Conservation (phyloP, 768 basidiomycete species). For the Cystobasidiopsis lactophilus region DNA sequence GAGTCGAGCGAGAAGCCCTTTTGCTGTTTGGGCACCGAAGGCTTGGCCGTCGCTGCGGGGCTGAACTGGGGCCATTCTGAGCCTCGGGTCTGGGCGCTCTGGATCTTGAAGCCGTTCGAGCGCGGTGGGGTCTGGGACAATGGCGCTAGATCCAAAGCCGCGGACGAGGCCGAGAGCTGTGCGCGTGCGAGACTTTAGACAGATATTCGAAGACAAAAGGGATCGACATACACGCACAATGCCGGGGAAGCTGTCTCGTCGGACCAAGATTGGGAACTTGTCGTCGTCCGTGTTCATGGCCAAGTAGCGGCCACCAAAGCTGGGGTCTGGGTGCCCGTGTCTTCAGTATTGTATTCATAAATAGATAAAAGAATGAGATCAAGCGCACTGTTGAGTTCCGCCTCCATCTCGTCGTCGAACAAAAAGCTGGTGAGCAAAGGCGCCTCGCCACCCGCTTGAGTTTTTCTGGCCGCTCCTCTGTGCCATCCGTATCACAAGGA, state of each 20-base stretch:
- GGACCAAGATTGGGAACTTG: slow-evolving; percentile 38
- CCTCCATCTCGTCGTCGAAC: slow-evolving; percentile 77
- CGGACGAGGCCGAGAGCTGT: slow-evolving; percentile 66
- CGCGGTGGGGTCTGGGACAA: slow-evolving; percentile 54
- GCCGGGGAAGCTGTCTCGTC: slow-evolving; percentile 36
- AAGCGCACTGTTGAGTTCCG: slow-evolving; percentile 52
- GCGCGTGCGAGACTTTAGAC: no score
- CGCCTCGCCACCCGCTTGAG: slow-evolving; percentile 4
- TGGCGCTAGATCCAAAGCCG: slow-evolving; percentile 78
- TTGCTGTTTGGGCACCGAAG: no score
- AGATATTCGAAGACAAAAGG: neutral
- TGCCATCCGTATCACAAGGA: no score
- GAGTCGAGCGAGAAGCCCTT: no score
- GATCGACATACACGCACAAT: slow-evolving; percentile 26
- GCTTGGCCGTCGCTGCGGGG: slow-evolving; percentile 21
- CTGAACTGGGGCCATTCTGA: slow-evolving; percentile 91
- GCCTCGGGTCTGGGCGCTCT: slow-evolving; percentile 19
- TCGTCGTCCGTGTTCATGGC: slow-evolving; percentile 42
- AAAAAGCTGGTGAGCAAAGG: slow-evolving; percentile 33
- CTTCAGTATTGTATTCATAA: no score
- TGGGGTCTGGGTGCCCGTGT: slow-evolving; percentile 47
- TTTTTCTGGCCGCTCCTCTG: neutral
- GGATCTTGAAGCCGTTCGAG: slow-evolving; percentile 6
- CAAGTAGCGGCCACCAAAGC: slow-evolving; percentile 64
- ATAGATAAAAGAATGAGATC: slow-evolving; percentile 5